These are phyloP conservation scores for Sporothrix phasma DNA, from an alignment of 2,329 filamentous ascomycete species.

Conservation along the genomic window DNA sequence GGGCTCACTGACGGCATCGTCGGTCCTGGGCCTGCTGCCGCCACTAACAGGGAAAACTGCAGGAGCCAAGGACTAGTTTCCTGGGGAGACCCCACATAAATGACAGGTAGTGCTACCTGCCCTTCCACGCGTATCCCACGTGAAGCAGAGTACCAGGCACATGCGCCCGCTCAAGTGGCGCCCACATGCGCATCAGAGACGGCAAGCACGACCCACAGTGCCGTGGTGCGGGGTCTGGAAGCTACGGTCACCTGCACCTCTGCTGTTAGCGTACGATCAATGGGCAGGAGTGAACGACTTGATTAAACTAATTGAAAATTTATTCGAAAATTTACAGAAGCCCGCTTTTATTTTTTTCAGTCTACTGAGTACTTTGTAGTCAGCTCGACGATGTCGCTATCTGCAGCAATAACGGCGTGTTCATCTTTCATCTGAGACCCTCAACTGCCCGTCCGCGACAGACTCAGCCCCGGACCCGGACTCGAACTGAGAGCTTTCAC, in stretches of 20 bases:
- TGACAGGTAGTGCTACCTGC: constrained; percentile 5
- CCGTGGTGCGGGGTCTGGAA: constrained; percentile 14
- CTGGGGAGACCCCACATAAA: constrained; percentile 11
- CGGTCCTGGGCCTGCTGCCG: constrained; percentile 6
- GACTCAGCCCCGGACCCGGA: neutral
- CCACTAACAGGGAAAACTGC: constrained; percentile 6
- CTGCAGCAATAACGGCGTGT: neutral
- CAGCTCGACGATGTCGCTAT: neutral
- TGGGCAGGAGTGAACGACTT: neutral
- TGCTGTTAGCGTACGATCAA: constrained; percentile 11
- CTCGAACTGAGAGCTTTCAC: neutral
- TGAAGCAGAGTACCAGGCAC: neutral
- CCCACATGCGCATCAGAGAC: neutral
- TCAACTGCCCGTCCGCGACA: neutral
- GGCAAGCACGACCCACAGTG: constrained; percentile 9
- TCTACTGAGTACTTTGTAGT: no score
- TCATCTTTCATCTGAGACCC: neutral
- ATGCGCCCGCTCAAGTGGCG: neutral
- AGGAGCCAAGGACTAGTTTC: constrained; percentile 11
- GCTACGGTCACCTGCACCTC: constrained; percentile 14
- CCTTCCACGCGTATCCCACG: neutral
- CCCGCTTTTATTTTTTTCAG: neutral
- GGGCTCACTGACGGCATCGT: constrained; percentile 11
- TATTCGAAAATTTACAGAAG: neutral
- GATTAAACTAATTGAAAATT: constrained; percentile 5